Evolutionary conservation across 2,329 filamentous ascomycete genomes (phyloP), one percentile per base, ranked within the genome.

Genomic region (Dendryphion nanum): DNA sequence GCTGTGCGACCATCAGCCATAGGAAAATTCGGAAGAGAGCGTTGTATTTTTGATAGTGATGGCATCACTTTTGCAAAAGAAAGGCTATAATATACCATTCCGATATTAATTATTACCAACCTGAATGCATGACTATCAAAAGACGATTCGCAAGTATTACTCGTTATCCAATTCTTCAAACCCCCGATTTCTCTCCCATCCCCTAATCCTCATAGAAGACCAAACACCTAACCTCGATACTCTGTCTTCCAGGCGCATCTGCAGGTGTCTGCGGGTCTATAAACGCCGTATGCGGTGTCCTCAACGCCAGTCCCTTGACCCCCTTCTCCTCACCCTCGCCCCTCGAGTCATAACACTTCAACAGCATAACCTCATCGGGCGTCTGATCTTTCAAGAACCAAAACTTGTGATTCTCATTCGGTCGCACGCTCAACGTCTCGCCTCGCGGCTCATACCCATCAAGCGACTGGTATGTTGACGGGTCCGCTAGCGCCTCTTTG

Each of bases 321-420:
- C 68, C 70, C 40, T 48, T 61, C 13, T 60, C 57, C 61, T 67
- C 61, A 4, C 67, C 68, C 35, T 72, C 63, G 4, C 70, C 70
- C 23, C 53, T 58, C 7, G 63, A 69, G 42, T 74, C 71, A 44
- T 69, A 74, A 45, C 71, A 74, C 59, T 74, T 78, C 44, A 78
- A 63, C 40, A 78, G 57, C 64, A 77, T 68, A 0, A 73, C 73
- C 54, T 78, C 74, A 3, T 74, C 70, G 0, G 73, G 73, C 15
- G 72, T 78, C 82, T 85, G 85, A 51, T 84, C 81, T 63, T 82
- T 83, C 56, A 77, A 68, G 49, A 85, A 86, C 51, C 76, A 84
- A 51, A 83, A 83, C 48, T 70, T 69, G 57, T 86, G 82, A 13
- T 59, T 61, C 6, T 78, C 73, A 47, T 68, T 83, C 3, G 79